phyloP scores from a whole-genome alignment of 805 yeast species.

The Saccharomycopsis guyanensis region DNA sequence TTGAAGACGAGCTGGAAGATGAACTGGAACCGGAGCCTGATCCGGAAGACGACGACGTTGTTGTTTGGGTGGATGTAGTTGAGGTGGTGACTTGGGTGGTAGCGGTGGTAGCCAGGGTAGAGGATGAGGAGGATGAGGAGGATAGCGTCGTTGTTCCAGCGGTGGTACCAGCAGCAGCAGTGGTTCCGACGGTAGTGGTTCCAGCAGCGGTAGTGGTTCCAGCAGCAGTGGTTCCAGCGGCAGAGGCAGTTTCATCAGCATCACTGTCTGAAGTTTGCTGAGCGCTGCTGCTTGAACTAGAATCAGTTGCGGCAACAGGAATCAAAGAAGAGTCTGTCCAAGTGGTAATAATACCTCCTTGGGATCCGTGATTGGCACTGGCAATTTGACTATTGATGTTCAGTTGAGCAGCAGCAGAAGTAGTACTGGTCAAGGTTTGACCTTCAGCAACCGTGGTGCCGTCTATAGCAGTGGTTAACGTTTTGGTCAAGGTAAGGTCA shows the following conservation, averaged over 20 bases:
- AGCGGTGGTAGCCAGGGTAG: constrained; percentile 21
- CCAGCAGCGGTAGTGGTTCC: constrained; percentile 30
- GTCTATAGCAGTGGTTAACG: constrained; percentile 28
- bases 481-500: constrained; percentile 44
- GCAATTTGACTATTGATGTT: constrained; percentile 22
- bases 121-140: constrained; percentile 21
- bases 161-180: constrained; percentile 21
- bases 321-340: constrained; percentile 22
- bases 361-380: constrained; percentile 21
- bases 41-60: constrained; percentile 6
- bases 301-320: constrained; percentile 11
- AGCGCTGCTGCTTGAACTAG: constrained; percentile 23
- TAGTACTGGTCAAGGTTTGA: constrained; percentile 12
- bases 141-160: constrained; percentile 23
- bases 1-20: constrained; percentile 24
- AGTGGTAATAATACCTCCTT: constrained; percentile 18
- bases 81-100: constrained; percentile 25
- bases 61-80: constrained; percentile 18
- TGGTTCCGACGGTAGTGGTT: constrained; percentile 22
- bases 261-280: constrained; percentile 33
- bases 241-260: constrained; percentile 28
- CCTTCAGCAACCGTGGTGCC: constrained; percentile 27
- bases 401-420: not conserved
- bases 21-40: constrained; percentile 21
- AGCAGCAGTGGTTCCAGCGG: constrained; percentile 29